Conservation (phyloP, 257 asterid genomes). For the Buddleja alternifolia region DNA sequence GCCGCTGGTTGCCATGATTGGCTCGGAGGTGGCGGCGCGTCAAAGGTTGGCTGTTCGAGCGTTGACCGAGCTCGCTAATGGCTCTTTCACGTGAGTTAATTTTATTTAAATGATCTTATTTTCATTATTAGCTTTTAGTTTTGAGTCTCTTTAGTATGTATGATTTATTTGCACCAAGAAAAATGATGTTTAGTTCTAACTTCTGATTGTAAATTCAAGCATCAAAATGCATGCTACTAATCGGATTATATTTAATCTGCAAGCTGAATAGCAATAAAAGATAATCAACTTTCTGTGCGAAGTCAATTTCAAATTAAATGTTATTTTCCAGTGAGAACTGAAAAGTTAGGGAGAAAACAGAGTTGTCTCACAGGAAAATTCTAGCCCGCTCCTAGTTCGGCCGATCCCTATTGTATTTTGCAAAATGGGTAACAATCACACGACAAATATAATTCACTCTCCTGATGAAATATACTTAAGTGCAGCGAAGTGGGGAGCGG, state of each 20-base stretch:
- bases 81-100: conserved; percentile 78
- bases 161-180: too few relatives aligned
- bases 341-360: conserved; percentile 9
- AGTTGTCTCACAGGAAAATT: too few relatives aligned
- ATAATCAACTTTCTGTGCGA: not conserved
- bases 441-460: too few relatives aligned
- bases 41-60: conserved; percentile 67
- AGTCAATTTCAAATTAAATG: conserved; percentile 8
- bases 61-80: conserved; percentile 64
- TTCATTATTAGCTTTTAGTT: not conserved
- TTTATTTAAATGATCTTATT: not conserved
- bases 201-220: too few relatives aligned
- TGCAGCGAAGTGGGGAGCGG: too few relatives aligned
- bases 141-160: not conserved
- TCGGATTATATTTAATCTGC: not conserved
- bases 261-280: not conserved
- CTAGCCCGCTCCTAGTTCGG: too few relatives aligned
- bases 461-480: too few relatives aligned
- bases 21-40: conserved; percentile 57
- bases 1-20: conserved; percentile 83
- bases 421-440: too few relatives aligned
- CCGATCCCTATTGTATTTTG: too few relatives aligned
- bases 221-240: not conserved
- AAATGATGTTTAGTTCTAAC: too few relatives aligned
- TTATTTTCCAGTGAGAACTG: not conserved